Conservation (phyloP, 2,329 filamentous ascomycete genomes). For the Chaetomiaceae sp. region DNA sequence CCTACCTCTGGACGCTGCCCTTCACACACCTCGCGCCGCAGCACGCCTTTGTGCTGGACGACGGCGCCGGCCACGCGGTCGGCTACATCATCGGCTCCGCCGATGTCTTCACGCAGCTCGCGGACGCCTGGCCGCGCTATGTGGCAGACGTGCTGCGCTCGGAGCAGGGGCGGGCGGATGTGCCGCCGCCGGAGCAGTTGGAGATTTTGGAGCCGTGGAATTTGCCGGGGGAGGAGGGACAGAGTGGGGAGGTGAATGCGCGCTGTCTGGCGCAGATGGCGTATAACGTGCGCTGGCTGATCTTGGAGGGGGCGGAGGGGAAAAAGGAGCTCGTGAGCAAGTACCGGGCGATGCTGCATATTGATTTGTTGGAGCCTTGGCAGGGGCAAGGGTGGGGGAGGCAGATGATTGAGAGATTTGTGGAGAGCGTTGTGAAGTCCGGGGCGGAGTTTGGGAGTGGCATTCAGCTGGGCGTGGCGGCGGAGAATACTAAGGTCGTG, state of each 20-base stretch:
- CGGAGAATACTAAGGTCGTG: slow-evolving; percentile 43
- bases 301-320: slow-evolving; percentile 31
- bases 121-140: slow-evolving; percentile 35
- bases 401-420: slow-evolving; percentile 36
- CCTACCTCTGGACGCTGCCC: slow-evolving; percentile 47
- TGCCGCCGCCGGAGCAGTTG: slow-evolving; percentile 26
- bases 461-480: slow-evolving; percentile 39
- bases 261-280: slow-evolving; percentile 36
- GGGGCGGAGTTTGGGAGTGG: slow-evolving; percentile 31
- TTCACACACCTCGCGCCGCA: slow-evolving; percentile 41
- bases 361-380: slow-evolving; percentile 39
- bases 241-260: slow-evolving; percentile 26
- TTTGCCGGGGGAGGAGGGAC: slow-evolving; percentile 23
- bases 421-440: slow-evolving; percentile 32
- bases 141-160: slow-evolving; percentile 29
- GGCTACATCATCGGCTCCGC: slow-evolving; percentile 46
- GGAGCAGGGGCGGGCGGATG: slow-evolving; percentile 17
- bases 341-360: slow-evolving; percentile 43
- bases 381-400: slow-evolving; percentile 41
- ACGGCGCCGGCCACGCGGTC: slow-evolving; percentile 38
- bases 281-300: slow-evolving; percentile 35
- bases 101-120: slow-evolving; percentile 37
- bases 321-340: slow-evolving; percentile 30
- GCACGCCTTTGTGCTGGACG: slow-evolving; percentile 44
- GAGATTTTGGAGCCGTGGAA: slow-evolving; percentile 25